phyloP scores from a whole-genome alignment of 495 filamentous ascomycete genomes.

The Aspergillus taichungensis region DNA sequence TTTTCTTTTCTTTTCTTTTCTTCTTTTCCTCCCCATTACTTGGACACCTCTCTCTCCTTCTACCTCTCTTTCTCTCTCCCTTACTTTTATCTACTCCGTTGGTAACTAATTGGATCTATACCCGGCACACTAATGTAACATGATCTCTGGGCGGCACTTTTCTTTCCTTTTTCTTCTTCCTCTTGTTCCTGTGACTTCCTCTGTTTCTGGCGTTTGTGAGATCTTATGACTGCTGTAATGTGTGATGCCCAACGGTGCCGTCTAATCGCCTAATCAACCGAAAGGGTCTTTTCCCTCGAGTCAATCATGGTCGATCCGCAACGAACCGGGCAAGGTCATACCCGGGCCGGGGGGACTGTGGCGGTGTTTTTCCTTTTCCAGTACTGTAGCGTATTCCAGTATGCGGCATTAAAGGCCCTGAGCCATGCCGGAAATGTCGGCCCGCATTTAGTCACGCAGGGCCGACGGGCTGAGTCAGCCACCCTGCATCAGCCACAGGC shows the following conservation, averaged over 20 bases:
- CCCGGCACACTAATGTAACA: too few species aligned
- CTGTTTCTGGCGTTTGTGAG: too few species aligned
- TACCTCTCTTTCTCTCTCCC: background rate
- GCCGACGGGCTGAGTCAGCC: constrained; percentile 9
- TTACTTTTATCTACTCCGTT: background rate
- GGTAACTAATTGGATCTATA: background rate
- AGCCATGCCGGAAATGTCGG: constrained; percentile 7
- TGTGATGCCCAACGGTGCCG: too few species aligned
- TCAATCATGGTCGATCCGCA: constrained; percentile 8
- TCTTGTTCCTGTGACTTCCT: too few species aligned
- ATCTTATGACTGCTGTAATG: too few species aligned
- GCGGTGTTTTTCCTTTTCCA: constrained; percentile 7
- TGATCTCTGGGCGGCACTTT: too few species aligned
- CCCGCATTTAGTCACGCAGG: constrained; percentile 1
- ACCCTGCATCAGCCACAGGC: background rate
- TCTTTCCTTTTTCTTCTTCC: constrained; percentile 1
- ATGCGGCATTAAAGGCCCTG: background rate
- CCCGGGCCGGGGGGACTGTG: constrained; percentile 16
- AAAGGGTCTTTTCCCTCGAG: too few species aligned
- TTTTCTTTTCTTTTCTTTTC: background rate
- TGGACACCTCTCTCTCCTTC: too few species aligned
- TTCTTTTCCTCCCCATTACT: background rate
- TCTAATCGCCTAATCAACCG: too few species aligned
- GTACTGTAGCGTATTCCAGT: too few species aligned
- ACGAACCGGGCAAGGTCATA: constrained; percentile 19